Evolutionary conservation across 1,139 yeast species (phyloP).

Genomic region (Arxiozyma slooffiae): DNA sequence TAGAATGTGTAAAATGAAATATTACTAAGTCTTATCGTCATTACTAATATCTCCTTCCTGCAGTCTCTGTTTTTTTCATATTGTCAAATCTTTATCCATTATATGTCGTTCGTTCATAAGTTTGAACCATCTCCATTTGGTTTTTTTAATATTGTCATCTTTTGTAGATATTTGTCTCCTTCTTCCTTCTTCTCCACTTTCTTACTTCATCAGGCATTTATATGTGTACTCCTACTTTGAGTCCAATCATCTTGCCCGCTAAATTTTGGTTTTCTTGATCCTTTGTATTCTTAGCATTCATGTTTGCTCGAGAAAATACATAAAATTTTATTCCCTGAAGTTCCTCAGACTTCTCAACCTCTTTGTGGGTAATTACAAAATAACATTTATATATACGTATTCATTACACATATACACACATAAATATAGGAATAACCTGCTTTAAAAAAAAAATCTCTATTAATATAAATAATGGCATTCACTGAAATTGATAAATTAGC

Average conservation of each 20-base stretch:
- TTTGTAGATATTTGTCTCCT: no score
- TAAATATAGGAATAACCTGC: no score
- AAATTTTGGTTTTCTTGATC: neutral
- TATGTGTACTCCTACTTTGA: neutral
- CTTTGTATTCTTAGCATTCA: neutral
- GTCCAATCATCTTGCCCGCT: no score
- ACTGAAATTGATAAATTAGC: slow-evolving; percentile 62
- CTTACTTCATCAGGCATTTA: neutral
- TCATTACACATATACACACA: neutral
- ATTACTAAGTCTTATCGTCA: neutral
- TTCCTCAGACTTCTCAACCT: neutral
- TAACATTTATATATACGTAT: neutral
- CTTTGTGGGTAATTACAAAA: neutral
- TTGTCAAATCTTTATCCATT: no score
- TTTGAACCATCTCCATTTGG: neutral
- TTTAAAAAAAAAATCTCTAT: no score
- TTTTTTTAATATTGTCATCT: no score
- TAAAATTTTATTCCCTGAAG: neutral
- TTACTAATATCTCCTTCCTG: neutral
- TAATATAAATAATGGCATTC: slow-evolving; percentile 21
- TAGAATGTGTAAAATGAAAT: neutral
- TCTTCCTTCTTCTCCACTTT: neutral
- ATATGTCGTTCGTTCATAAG: neutral
- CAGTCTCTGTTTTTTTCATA: neutral
- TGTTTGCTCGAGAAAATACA: neutral